Base-by-base conservation (phyloP, 2,329 filamentous ascomycete genomes). In the Beauveria sp. region DNA sequence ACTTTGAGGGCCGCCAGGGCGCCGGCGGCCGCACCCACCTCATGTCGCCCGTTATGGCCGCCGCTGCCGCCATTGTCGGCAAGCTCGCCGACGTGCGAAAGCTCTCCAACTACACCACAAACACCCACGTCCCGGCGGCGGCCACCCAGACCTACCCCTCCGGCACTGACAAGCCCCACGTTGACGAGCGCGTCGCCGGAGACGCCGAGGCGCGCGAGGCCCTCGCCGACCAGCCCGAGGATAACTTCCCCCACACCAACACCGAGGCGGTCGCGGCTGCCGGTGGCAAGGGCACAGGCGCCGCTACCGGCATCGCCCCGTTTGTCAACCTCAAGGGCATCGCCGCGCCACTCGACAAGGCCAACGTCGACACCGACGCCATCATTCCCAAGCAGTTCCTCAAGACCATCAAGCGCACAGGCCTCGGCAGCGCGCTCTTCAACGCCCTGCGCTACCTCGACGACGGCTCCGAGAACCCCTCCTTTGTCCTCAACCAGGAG, bases 321-420 rank as follows among this genome's bases (percentile, higher is more conserved):
- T 98, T 98, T 77, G 86, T 85, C 26, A 83, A 86, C 52, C 84
- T 96, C 68, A 93, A 89, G 77, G 95, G 93, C 62, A 88, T 93
- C 66, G 91, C 92, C 1, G 95, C 93, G 12, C 91, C 91, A 2
- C 79, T 99, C 75, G 90, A 96, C 65, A 86, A 89, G 69, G 83
- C 89, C 67, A 99, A 99, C 74, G 87, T 97, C 69, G 95, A 99
- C 79, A 99, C 95, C n/a, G 95, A 99, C 71, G 93, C 93, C 72
- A 97, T 98, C 76, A 99, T 99, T 68, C 95, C 95, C 66, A 99
- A 99, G 78, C 95, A 99, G 75, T 99, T 98, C 80, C 84, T 99
- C 66, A 99, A 98, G 81, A 99, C 95, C 46, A 98, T 98, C 78
- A 98, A 98, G 83, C 91, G 95, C 63, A 96, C 93, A 1, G 95